A percentile compares a stretch with the other conserved stretches of the same genome.
These are phyloP conservation scores for Colletotrichum cuscutae DNA, from an alignment of 2,329 filamentous ascomycete species.

Conservation along the genomic window DNA sequence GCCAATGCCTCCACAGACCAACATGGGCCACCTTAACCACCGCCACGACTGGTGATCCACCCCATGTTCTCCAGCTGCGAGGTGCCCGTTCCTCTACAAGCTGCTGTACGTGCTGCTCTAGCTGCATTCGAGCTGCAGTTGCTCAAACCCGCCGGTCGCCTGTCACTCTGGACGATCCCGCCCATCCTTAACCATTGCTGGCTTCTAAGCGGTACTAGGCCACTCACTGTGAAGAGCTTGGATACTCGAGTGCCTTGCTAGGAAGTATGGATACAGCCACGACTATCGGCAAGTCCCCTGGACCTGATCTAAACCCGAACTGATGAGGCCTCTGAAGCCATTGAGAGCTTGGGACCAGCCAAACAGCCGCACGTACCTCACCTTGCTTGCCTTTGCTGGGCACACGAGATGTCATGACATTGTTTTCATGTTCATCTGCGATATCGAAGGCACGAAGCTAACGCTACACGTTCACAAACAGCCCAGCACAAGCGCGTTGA, in stretches of 20 bases:
- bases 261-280: neutral
- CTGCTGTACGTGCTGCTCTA: neutral
- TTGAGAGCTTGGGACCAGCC: constrained; percentile 1
- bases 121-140: constrained; percentile 20
- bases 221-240: no score
- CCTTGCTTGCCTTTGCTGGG: neutral
- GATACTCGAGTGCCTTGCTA: neutral
- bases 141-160: constrained; percentile 17
- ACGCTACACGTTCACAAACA: neutral
- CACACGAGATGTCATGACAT: neutral
- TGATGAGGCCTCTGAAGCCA: neutral
- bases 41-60: constrained; percentile 7
- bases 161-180: constrained; percentile 32
- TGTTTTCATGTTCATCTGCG: neutral
- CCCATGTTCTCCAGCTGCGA: neutral
- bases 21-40: constrained; percentile 20
- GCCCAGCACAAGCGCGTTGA: neutral
- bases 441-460: neutral
- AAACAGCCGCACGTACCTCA: constrained; percentile 9
- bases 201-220: neutral
- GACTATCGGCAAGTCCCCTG: constrained; percentile 18
- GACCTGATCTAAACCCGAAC: constrained; percentile 17
- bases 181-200: neutral
- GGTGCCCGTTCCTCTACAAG: neutral
- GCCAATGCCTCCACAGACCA: constrained; percentile 20